These are phyloP conservation scores for Verticillium dahliae DNA, from an alignment of 2,329 filamentous ascomycete species.

Conservation along the genomic window DNA sequence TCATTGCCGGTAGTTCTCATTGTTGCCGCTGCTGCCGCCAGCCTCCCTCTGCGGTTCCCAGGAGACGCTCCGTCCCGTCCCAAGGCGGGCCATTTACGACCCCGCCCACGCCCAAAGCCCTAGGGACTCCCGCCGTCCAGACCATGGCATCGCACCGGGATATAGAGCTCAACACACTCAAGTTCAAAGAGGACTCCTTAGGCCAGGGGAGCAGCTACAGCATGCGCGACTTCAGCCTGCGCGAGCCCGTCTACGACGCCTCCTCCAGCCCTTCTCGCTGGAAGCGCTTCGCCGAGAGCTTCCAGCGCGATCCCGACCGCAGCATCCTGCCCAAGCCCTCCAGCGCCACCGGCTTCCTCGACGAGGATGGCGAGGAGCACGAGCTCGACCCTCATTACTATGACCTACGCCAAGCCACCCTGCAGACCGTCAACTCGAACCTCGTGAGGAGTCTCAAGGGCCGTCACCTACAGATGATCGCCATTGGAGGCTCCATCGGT, in stretches of 20 bases:
- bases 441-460: constrained; percentile 74
- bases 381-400: constrained; percentile 41
- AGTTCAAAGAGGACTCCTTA: constrained; percentile 51
- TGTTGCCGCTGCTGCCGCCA: neutral
- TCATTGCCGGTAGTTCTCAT: neutral
- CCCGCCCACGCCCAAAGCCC: neutral
- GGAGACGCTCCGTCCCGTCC: neutral
- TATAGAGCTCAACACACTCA: constrained; percentile 52
- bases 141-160: constrained; percentile 31
- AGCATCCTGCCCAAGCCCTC: constrained; percentile 37
- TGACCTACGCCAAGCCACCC: constrained; percentile 50
- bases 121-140: neutral
- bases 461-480: constrained; percentile 94
- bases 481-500: constrained; percentile 88
- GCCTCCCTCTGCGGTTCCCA: constrained; percentile 1
- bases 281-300: constrained; percentile 50
- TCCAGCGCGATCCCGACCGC: constrained; percentile 52
- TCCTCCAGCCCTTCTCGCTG: constrained; percentile 23
- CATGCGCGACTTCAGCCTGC: constrained; percentile 43
- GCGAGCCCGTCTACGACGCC: constrained; percentile 39
- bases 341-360: constrained; percentile 25
- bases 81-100: neutral
- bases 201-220: constrained; percentile 42
- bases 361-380: constrained; percentile 16
- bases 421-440: constrained; percentile 70